A percentile compares a stretch with the other conserved stretches of the same genome.
These are phyloP conservation scores for Stylosanthes scabra DNA, from an alignment of 331 rosid species.

Conservation along the genomic window DNA sequence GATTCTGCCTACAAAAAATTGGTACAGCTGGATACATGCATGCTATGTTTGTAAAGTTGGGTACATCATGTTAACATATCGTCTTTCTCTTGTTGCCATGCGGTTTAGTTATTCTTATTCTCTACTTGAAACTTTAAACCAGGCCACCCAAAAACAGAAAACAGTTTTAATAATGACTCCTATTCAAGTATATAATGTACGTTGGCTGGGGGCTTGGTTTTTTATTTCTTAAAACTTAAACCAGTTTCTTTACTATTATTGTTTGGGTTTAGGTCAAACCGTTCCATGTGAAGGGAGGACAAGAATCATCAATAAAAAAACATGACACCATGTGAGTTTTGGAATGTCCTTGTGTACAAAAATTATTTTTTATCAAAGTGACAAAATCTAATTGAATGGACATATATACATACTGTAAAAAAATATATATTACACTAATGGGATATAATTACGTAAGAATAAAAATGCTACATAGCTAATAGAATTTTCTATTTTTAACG, in stretches of 20 bases:
- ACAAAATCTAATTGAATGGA: too few species aligned
- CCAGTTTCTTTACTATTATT: neutral
- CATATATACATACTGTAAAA: too few species aligned
- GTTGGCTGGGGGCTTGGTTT: neutral
- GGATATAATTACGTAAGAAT: too few species aligned
- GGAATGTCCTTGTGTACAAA: too few species aligned
- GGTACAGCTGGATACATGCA: neutral
- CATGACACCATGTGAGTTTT: neutral
- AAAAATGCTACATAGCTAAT: too few species aligned
- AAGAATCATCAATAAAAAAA: neutral
- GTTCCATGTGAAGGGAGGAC: neutral
- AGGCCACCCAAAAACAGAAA: neutral
- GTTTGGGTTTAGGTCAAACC: neutral
- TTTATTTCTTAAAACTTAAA: too few species aligned
- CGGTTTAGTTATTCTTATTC: neutral
- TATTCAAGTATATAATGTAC: neutral
- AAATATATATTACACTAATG: too few species aligned
- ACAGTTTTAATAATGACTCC: neutral
- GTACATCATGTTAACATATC: neutral
- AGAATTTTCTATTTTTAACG: too few species aligned
- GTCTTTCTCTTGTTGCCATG: slow-evolving; percentile 5
- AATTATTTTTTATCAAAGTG: too few species aligned
- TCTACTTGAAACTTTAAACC: neutral
- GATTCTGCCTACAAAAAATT: neutral
- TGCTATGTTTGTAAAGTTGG: neutral